Base-by-base conservation (phyloP, 139 green algal species). In the Chlamydomonas incerta region DNA sequence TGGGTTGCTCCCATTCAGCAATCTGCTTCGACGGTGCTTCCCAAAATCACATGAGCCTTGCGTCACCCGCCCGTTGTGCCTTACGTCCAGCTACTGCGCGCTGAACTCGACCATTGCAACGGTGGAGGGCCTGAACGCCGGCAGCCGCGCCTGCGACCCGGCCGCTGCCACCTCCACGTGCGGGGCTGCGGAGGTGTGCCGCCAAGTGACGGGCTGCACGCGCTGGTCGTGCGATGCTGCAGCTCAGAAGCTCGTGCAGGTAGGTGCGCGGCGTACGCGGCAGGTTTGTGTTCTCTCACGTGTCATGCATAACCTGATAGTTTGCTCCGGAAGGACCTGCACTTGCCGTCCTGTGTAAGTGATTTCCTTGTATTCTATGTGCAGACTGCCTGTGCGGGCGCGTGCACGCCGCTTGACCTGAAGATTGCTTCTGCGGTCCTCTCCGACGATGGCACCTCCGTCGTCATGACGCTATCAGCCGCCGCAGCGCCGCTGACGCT, bases 31-130 rank as follows among this genome's bases (percentile, higher is more conserved):
- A n/a, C n/a, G n/a, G n/a, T n/a, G n/a, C n/a, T n/a, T n/a, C n/a
- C n/a, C n/a, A n/a, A n/a, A n/a, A n/a, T n/a, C n/a, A n/a, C n/a
- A n/a, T n/a, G n/a, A n/a, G n/a, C n/a, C n/a, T n/a, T n/a, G n/a
- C n/a, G n/a, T n/a, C n/a, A n/a, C n/a, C n/a, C n/a, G n/a, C n/a
- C n/a, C n/a, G n/a, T n/a, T n/a, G n/a, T n/a, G n/a, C n/a, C n/a
- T n/a, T n/a, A n/a, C 41, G 41, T n/a, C 9, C 28, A n/a, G 26
- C 65, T 85, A 46, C 65, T 85, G 79, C 66, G 63, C 50, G 15
- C 50, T 85, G 0, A 1, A 23, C 5, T n/a, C 31, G 23, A 75
- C 46, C 14, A 26, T 3, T 3, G 24, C 1, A 9, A 28, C 10
- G 33, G 2, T 85, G 4, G 3, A 3, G 46, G 14, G 23, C 11